These are phyloP conservation scores for Suillus lakei DNA, from an alignment of 768 basidiomycete species.

Conservation along the genomic window DNA sequence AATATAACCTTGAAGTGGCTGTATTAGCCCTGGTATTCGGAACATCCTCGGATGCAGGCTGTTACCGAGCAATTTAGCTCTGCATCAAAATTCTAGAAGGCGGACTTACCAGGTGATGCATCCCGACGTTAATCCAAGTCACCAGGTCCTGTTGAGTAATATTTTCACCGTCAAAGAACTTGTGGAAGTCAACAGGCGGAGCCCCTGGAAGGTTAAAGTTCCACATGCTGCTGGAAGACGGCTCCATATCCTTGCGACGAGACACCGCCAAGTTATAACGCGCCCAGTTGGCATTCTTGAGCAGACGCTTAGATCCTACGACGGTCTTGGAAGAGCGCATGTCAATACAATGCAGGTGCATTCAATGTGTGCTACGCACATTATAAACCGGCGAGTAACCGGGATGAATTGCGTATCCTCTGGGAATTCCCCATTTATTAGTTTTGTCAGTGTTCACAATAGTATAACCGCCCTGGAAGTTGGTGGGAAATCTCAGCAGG, in stretches of 20 bases:
- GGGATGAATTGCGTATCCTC: constrained; percentile 67
- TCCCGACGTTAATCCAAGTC: constrained; percentile 69
- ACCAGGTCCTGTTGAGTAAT: constrained; percentile 69
- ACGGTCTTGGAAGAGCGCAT: constrained; percentile 44
- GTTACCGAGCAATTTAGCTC: not conserved
- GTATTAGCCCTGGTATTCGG: constrained; percentile 63
- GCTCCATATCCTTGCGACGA: constrained; percentile 65
- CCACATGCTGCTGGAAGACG: constrained; percentile 60
- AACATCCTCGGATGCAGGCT: constrained; percentile 68
- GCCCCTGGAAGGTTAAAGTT: constrained; percentile 64
- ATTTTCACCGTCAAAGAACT: constrained; percentile 67
- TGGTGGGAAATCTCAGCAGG: constrained; percentile 53
- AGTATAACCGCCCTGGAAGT: constrained; percentile 62
- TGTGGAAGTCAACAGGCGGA: constrained; percentile 61
- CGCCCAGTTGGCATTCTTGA: constrained; percentile 71
- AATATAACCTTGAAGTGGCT: constrained; percentile 55
- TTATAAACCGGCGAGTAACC: constrained; percentile 58
- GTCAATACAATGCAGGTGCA: not conserved
- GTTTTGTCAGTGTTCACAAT: constrained; percentile 56
- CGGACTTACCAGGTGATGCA: constrained; percentile 58
- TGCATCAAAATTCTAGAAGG: not conserved
- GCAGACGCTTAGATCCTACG: constrained; percentile 60
- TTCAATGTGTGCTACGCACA: constrained; percentile 32
- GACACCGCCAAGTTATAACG: constrained; percentile 65
- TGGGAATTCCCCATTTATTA: constrained; percentile 61